Base-by-base conservation (phyloP, 352 stramenopile species). In the Phytopythium cucurbitacearum region DNA sequence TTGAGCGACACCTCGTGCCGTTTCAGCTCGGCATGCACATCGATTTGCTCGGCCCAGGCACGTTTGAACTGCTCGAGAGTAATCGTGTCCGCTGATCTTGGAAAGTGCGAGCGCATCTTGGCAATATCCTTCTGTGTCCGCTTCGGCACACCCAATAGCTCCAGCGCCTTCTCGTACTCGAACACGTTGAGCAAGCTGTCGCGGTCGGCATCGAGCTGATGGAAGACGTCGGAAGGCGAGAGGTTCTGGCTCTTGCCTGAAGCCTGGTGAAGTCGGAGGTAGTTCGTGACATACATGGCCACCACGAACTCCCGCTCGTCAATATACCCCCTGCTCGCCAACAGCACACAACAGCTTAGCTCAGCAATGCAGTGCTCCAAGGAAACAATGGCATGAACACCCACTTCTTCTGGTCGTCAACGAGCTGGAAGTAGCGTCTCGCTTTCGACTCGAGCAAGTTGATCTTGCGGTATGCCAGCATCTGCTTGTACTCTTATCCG, bases 241-340 rank as follows among this genome's bases (percentile, higher is more conserved):
- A 89, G 48, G 46, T n/a, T 28, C 43, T 42, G 11, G 10, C 46
- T 59, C 1, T 5, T 40, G 8, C 33, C 41, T 41, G 34, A 6
- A 0, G 12, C 34, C 21, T 46, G 15, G 39, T 68, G 56, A 9
- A 51, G 8, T 3, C 76, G 73, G 12, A 91, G 71, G 50, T 80
- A 72, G 53, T 89, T 88, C 28, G 80, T 85, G 44, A 91, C 76
- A 49, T 91, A 89, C 51, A 91, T 62, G 13, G 78, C 80, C 4
- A 77, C 57, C 10, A 91, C 74, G 56, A 91, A 91, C 49, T 89
- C 78, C 2, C 77, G 70, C 53, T 88, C 77, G 52, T 91, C 79
- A 32, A 85, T 85, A 52, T 75, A 88, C 1, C 76, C 75, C 50
- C 70, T 85, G 36, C 15, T 47, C 7, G n/a, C 3, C 9, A 45